phyloP scores from a whole-genome alignment of 2,329 filamentous ascomycete genomes.

The Mollisia scopiformis region DNA sequence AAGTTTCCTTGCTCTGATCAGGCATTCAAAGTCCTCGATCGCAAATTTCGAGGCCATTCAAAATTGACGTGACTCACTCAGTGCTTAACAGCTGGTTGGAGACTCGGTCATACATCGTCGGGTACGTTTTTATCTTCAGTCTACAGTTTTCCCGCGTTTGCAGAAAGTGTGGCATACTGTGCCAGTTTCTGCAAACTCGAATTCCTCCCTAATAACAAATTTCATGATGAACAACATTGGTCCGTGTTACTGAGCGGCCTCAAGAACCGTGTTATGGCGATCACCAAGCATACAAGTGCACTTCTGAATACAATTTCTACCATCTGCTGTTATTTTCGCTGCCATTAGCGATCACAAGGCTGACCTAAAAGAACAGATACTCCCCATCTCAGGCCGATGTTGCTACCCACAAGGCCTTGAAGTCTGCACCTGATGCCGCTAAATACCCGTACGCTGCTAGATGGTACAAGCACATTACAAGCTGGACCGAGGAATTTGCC shows the following conservation, averaged over 20 bases:
- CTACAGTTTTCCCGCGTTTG: conserved; percentile 22
- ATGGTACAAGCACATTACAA: conserved; percentile 99
- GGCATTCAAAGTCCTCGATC: conserved; percentile 7
- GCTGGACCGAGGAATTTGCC: conserved; percentile 90
- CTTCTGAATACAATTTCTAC: conserved; percentile 62
- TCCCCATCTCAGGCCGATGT: conserved; percentile 92
- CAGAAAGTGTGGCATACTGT: conserved; percentile 19
- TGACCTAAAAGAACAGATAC: conserved; percentile 42
- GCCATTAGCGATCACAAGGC: conserved; percentile 14
- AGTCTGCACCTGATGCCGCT: conserved; percentile 71
- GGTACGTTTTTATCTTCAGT: conserved; percentile 59
- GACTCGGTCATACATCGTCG: conserved; percentile 80
- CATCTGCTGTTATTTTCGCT: conserved; percentile 16
- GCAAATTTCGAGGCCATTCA: conserved; percentile 12
- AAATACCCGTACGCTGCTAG: conserved; percentile 94
- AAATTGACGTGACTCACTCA: conserved; percentile 44
- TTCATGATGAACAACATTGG: conserved; percentile 85
- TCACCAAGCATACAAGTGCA: conserved; percentile 74
- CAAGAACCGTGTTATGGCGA: conserved; percentile 89
- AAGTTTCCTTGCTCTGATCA: conserved; percentile 35
- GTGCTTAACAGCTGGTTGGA: conserved; percentile 74
- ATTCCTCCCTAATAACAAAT: conserved; percentile 30
- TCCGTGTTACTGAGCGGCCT: conserved; percentile 95
- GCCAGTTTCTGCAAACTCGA: conserved; percentile 1
- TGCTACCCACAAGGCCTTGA: conserved; percentile 89